Evolutionary conservation across 2,329 filamentous ascomycete species (phyloP).

Genomic region (Nannizziopsis arthrosporioides): DNA sequence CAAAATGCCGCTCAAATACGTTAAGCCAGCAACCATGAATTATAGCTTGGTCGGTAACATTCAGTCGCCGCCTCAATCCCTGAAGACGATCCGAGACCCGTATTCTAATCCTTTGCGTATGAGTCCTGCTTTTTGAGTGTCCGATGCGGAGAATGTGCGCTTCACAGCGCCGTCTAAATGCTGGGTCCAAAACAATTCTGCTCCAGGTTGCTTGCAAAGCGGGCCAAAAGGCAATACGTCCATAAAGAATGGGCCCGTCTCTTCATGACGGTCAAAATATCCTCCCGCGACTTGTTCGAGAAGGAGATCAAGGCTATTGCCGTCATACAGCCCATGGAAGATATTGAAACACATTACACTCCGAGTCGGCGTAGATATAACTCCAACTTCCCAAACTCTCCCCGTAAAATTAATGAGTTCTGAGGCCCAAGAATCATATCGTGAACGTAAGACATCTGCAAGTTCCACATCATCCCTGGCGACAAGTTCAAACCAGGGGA

Average conservation of each 20-base stretch:
- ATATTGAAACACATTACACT: slow-evolving; percentile 51
- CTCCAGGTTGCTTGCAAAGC: slow-evolving; percentile 39
- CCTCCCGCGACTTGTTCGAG: slow-evolving; percentile 46
- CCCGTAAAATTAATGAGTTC: slow-evolving; percentile 37
- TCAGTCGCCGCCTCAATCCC: slow-evolving; percentile 44
- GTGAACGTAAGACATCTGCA: slow-evolving; percentile 25
- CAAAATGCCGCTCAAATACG: slow-evolving; percentile 45
- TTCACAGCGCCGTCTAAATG: slow-evolving; percentile 37
- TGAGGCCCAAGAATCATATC: slow-evolving; percentile 43
- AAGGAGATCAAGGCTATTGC: slow-evolving; percentile 60
- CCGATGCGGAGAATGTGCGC: slow-evolving; percentile 22
- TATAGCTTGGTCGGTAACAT: slow-evolving; percentile 67
- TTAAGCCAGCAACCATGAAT: slow-evolving; percentile 64
- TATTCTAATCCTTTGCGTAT: slow-evolving; percentile 17
- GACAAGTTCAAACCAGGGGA: slow-evolving; percentile 37
- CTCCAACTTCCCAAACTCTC: slow-evolving; percentile 25
- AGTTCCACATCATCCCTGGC: slow-evolving; percentile 23
- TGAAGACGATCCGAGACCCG: slow-evolving; percentile 39
- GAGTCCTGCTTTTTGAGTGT: slow-evolving; percentile 8
- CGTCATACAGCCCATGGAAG: slow-evolving; percentile 83
- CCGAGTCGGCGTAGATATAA: slow-evolving; percentile 20
- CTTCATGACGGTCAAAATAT: slow-evolving; percentile 34
- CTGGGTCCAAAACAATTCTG: slow-evolving; percentile 55
- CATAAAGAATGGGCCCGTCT: slow-evolving; percentile 47
- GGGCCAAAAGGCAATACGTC: slow-evolving; percentile 60